A percentile compares a stretch with the other conserved stretches of the same genome.
Conservation (phyloP, 768 basidiomycete genomes). For the Mycena crocata region DNA sequence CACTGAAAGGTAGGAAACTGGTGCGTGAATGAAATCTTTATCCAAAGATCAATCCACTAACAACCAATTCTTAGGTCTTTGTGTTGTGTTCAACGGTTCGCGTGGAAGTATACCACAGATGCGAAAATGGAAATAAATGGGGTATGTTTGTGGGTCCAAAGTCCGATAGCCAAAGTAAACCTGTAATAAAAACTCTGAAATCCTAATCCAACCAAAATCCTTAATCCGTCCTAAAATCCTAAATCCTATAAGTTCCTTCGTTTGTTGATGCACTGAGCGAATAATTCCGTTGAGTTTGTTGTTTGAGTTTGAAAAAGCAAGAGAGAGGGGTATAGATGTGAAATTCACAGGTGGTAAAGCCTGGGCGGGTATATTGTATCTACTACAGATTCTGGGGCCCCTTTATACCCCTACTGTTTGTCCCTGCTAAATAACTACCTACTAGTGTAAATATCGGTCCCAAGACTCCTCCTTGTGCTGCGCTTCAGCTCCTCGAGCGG, state of each 20-base stretch:
- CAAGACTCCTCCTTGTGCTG: too few species aligned
- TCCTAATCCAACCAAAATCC: too few species aligned
- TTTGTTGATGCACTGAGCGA: too few species aligned
- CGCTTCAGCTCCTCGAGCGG: too few species aligned
- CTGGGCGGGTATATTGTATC: background rate
- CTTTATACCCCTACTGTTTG: background rate
- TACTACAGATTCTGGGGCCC: background rate
- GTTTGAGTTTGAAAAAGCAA: background rate
- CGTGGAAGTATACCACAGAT: background rate
- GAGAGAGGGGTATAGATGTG: background rate
- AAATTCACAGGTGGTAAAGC: background rate
- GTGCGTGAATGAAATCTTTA: background rate
- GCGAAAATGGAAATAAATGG: background rate
- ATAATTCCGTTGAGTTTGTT: background rate
- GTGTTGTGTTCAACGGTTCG: background rate
- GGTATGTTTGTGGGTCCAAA: background rate
- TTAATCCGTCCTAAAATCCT: too few species aligned
- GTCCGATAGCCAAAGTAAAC: background rate
- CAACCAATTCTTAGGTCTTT: background rate
- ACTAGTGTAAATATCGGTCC: too few species aligned
- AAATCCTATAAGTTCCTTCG: background rate
- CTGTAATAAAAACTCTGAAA: background rate
- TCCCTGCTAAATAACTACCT: background rate
- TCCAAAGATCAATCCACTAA: background rate
- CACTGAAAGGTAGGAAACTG: background rate